Conservation (phyloP, 148 eudicot genomes). For the Gaultheria prostrata region DNA sequence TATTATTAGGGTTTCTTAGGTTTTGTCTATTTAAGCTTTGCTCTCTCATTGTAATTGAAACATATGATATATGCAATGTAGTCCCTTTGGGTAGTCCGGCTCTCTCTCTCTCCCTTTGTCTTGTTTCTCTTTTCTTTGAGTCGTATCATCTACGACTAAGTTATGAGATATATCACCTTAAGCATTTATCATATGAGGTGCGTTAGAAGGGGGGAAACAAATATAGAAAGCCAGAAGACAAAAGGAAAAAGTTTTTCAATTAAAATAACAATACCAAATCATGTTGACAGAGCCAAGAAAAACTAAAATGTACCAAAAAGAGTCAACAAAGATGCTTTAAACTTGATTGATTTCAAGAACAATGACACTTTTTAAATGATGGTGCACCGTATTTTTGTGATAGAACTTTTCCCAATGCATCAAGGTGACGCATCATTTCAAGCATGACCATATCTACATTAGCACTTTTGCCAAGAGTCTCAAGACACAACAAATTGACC, state of each 20-base stretch:
- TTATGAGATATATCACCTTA: not conserved
- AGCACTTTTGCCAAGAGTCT: not conserved
- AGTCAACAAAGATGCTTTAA: not conserved
- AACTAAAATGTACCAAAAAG: not conserved
- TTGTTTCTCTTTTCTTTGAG: too few relatives aligned
- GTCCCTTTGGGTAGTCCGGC: too few relatives aligned
- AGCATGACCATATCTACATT: constrained; percentile 3
- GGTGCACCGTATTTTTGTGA: not conserved
- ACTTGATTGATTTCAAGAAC: not conserved
- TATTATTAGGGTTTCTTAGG: too few relatives aligned
- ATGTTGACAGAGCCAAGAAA: not conserved
- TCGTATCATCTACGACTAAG: not conserved
- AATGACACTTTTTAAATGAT: not conserved
- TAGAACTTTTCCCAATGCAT: not conserved
- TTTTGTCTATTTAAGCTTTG: too few relatives aligned
- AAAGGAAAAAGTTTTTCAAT: not conserved
- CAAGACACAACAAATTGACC: constrained; percentile 4
- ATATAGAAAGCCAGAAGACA: not conserved
- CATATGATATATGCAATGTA: too few relatives aligned
- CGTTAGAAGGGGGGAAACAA: not conserved
- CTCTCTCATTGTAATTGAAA: too few relatives aligned
- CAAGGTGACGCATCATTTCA: not conserved
- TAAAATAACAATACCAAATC: constrained; percentile 1
- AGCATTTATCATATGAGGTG: constrained; percentile 7
- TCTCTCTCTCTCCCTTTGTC: too few relatives aligned